Evolutionary conservation across 371 early-diverging fungal genomes (phyloP).

Genomic region (Coemansia sp.): DNA sequence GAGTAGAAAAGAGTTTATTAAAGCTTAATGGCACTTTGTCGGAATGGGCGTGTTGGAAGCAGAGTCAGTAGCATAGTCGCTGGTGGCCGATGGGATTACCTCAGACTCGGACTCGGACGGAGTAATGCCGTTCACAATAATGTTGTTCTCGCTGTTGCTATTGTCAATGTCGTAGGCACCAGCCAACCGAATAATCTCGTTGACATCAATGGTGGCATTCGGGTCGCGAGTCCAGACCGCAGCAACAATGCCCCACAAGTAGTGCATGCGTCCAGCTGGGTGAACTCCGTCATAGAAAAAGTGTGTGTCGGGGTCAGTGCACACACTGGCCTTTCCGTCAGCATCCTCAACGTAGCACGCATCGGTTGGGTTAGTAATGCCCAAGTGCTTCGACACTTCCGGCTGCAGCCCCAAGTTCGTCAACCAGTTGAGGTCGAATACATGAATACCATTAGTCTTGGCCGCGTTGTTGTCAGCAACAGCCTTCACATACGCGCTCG

Average conservation of each 20-base stretch:
- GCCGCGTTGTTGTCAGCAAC: conserved; percentile 2
- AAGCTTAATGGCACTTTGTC: background rate
- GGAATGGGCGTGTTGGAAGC: background rate
- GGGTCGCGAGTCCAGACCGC: conserved; percentile 35
- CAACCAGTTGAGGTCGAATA: conserved; percentile 22
- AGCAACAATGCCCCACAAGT: conserved; percentile 45
- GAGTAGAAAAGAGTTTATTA: too few relatives aligned
- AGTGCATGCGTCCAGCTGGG: conserved; percentile 50
- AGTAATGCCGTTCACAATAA: conserved; percentile 14
- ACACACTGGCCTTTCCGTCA: conserved; percentile 15
- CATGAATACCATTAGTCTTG: conserved; percentile 16
- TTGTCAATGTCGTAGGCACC: conserved; percentile 14
- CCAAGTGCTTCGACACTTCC: conserved; percentile 22
- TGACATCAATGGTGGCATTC: conserved; percentile 9
- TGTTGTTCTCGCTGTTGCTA: conserved; percentile 39
- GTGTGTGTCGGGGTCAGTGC: conserved; percentile 48
- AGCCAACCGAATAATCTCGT: conserved; percentile 13
- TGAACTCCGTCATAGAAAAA: conserved; percentile 50
- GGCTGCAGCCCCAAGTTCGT: conserved; percentile 27
- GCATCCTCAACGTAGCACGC: conserved; percentile 32
- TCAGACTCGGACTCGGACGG: background rate
- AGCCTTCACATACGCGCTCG: conserved; percentile 6
- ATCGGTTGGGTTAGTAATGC: conserved; percentile 23
- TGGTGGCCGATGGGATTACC: background rate
- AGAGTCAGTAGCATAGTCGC: background rate